Base-by-base conservation (phyloP, 2,329 filamentous ascomycete genomes). In the Cercospora canescens region DNA sequence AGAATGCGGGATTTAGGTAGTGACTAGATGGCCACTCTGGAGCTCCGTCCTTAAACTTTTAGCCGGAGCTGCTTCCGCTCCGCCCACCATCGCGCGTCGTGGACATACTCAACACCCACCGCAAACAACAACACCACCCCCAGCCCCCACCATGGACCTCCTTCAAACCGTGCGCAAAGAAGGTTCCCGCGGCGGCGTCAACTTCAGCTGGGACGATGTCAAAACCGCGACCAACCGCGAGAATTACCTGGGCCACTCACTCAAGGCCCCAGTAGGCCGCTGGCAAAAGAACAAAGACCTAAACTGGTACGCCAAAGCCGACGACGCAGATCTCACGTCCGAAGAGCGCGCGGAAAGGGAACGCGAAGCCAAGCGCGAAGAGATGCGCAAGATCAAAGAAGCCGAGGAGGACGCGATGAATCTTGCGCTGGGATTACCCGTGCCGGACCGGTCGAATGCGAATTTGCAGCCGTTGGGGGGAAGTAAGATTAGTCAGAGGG, bases 161-260 rank as follows among this genome's bases (percentile, higher is more conserved):
- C 88, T 98, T 62, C 92, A 94, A 66, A 93, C 91, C 48, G 91
- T 99, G 68, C 92, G 94, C 76, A 98, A 99, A 81, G 94, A 96
- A 78, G 88, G 88, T 69, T 88, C 86, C 69, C 95, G 95, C 71
- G 95, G 95, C 75, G 95, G 95, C 67, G 91, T 91, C 79, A 93
- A 97, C 79, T 99, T 99, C 83, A 94, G 90, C 81, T 98, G 95
- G 95, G 91, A 94, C 71, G 93, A 97, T 72, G 94, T 99, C 76
- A 90, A 94, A 77, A 88, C 85, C 70, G 96, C 93, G 58, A 82
- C 86, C 24, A 94, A 97, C 76, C 93, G 95, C 79, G 94, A 99
- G 79, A 97, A 90, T 77, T 91, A 90, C 78, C 90, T 97, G 7
- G 94, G 94, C 60, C 94, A 97, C 81, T 95, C 91, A 66, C 81